phyloP scores from a whole-genome alignment of 2,329 filamentous ascomycete species.

The Blastomyces emzantsi region DNA sequence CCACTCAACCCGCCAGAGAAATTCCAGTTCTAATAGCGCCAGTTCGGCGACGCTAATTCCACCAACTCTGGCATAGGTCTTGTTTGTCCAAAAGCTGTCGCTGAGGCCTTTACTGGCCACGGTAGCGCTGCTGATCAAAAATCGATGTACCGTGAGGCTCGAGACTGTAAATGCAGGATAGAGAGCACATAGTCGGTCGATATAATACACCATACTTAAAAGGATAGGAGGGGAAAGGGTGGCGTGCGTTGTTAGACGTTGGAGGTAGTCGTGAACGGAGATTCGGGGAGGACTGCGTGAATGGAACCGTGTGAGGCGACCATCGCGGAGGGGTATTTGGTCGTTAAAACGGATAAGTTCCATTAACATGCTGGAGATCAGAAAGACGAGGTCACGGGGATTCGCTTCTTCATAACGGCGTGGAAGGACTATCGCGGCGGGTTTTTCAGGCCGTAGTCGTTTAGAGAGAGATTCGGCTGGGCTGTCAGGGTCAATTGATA shows the following conservation, averaged over 20 bases:
- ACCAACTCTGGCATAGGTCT: constrained; percentile 87
- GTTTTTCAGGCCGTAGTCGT: constrained; percentile 37
- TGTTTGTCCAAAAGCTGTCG: constrained; percentile 97
- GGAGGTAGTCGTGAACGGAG: constrained; percentile 86
- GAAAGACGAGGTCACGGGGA: constrained; percentile 74
- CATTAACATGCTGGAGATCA: constrained; percentile 92
- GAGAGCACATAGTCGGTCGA: constrained; percentile 83
- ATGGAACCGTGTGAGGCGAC: constrained; percentile 86
- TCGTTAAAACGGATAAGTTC: constrained; percentile 94
- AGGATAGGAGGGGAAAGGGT: constrained; percentile 87
- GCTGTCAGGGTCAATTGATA: constrained; percentile 16
- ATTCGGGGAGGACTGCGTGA: constrained; percentile 85
- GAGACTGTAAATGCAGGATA: constrained; percentile 96
- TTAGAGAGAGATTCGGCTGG: constrained; percentile 34
- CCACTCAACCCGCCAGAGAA: constrained; percentile 88
- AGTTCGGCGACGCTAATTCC: constrained; percentile 85
- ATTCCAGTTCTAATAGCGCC: constrained; percentile 85
- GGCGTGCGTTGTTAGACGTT: constrained; percentile 85
- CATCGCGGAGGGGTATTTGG: constrained; percentile 70
- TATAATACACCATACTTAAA: constrained; percentile 99
- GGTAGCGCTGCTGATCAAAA: constrained; percentile 89
- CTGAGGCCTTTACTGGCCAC: constrained; percentile 94
- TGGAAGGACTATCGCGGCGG: constrained; percentile 48
- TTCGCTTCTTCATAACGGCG: constrained; percentile 70
- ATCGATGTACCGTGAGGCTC: constrained; percentile 91